Evolutionary conservation across 2,329 filamentous ascomycete species (phyloP).

Genomic region (Aspergillus awamori): DNA sequence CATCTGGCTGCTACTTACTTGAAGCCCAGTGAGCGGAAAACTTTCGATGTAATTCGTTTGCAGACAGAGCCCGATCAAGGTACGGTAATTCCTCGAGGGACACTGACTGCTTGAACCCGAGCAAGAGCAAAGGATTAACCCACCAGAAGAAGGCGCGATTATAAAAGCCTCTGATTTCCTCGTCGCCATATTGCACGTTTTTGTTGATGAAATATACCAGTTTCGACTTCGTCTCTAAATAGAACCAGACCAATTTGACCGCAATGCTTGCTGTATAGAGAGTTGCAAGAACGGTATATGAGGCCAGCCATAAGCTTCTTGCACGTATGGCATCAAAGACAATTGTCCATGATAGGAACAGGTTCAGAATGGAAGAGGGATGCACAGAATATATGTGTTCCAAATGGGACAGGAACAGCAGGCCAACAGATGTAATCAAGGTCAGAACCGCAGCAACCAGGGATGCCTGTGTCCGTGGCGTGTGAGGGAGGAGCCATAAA

Average conservation of each 20-base stretch:
- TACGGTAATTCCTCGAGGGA: constrained; percentile 4
- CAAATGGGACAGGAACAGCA: constrained; percentile 9
- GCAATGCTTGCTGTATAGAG: constrained; percentile 2
- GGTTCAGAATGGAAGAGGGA: constrained; percentile 6
- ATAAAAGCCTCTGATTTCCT: not conserved
- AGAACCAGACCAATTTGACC: constrained; percentile 3
- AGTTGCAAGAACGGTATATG: not conserved
- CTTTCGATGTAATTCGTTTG: not conserved
- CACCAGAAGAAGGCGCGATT: constrained; percentile 15
- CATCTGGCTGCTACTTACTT: not conserved
- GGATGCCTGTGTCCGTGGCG: not conserved
- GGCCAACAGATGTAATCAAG: not conserved
- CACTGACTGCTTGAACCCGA: constrained; percentile 1
- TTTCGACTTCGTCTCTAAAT: constrained; percentile 4
- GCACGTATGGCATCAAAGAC: constrained; percentile 5
- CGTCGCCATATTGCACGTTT: not conserved
- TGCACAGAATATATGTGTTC: constrained; percentile 9
- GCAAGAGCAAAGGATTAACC: constrained; percentile 9
- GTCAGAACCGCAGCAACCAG: not conserved
- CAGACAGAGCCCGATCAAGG: constrained; percentile 9
- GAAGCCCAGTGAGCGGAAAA: not conserved
- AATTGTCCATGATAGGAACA: constrained; percentile 3
- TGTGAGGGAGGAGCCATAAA: not conserved
- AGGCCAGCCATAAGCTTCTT: constrained; percentile 10
- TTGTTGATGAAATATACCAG: not conserved